Conservation (phyloP, 805 yeast genomes). For the Teunomyces funiuensis region DNA sequence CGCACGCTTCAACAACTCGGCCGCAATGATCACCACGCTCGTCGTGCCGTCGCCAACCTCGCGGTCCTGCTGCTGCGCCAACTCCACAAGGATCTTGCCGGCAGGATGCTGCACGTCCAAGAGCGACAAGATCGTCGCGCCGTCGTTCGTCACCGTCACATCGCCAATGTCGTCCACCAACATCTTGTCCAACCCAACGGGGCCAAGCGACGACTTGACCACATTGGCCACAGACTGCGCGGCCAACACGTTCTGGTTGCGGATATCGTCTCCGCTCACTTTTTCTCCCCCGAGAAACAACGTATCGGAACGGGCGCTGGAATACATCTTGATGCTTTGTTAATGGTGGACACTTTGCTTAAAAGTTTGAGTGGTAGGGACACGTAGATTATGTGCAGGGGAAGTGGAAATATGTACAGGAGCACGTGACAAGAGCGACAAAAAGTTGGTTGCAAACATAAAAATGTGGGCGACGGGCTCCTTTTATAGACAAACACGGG, state of each 20-base stretch:
- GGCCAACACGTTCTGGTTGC: slow-evolving; percentile 94
- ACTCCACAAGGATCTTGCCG: slow-evolving; percentile 92
- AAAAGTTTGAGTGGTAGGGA: not conserved
- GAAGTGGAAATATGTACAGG: no score
- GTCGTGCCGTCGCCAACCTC: slow-evolving; percentile 99
- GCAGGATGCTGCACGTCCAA: slow-evolving; percentile 99
- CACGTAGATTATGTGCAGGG: not conserved
- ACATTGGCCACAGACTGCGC: slow-evolving; percentile 83
- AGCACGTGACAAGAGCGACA: no score
- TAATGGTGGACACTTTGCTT: slow-evolving; percentile 4
- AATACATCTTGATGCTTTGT: slow-evolving; percentile 47
- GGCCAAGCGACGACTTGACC: slow-evolving; percentile 92
- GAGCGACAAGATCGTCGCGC: slow-evolving; percentile 89
- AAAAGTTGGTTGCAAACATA: no score
- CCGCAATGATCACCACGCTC: slow-evolving; percentile 92
- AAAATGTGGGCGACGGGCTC: no score
- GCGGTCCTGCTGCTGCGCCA: slow-evolving; percentile 98
- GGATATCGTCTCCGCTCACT: slow-evolving; percentile 91
- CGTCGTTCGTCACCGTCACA: slow-evolving; percentile 97
- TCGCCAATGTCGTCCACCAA: slow-evolving; percentile 98
- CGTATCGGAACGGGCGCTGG: slow-evolving; percentile 86
- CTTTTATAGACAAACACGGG: no score
- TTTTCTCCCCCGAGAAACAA: slow-evolving; percentile 95
- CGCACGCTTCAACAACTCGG: slow-evolving; percentile 89
- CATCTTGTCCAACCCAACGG: slow-evolving; percentile 98